These are phyloP conservation scores for Sporormia fimetaria DNA, from an alignment of 495 filamentous ascomycete species.

Conservation along the genomic window DNA sequence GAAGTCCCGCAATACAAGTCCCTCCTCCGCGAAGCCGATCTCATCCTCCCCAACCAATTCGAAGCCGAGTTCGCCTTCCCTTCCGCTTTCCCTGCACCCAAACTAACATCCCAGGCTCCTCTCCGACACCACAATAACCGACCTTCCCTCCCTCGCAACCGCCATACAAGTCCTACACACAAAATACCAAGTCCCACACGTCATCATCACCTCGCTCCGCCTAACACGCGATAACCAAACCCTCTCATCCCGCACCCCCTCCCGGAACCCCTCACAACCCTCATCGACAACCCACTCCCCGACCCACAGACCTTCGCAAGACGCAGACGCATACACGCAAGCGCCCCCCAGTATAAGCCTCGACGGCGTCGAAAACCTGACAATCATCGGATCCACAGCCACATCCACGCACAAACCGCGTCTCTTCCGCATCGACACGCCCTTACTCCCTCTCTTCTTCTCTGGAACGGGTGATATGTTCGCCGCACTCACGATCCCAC, in stretches of 20 bases:
- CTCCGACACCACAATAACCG: slow-evolving; percentile 69
- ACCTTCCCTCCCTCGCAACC: slow-evolving; percentile 54
- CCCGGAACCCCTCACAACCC: slow-evolving; percentile 32
- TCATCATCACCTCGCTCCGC: slow-evolving; percentile 81
- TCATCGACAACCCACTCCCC: slow-evolving; percentile 5
- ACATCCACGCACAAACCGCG: slow-evolving; percentile 51
- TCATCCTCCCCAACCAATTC: slow-evolving; percentile 94
- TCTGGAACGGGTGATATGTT: slow-evolving; percentile 98
- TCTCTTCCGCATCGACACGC: slow-evolving; percentile 72
- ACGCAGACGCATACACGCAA: not conserved
- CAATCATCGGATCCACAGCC: slow-evolving; percentile 67
- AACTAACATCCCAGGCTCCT: slow-evolving; percentile 47
- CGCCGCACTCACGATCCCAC: slow-evolving; percentile 74
- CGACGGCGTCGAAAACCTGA: slow-evolving; percentile 39
- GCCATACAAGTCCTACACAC: slow-evolving; percentile 70
- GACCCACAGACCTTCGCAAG: slow-evolving; percentile 2
- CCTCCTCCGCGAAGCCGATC: slow-evolving; percentile 65
- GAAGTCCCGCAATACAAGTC: slow-evolving; percentile 84
- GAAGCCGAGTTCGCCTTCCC: slow-evolving; percentile 66
- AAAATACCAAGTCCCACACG: slow-evolving; percentile 68
- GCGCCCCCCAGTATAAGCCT: slow-evolving; percentile 3
- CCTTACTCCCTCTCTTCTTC: slow-evolving; percentile 83
- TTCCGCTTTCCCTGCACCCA: slow-evolving; percentile 8
- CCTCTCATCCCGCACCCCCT: slow-evolving; percentile 29
- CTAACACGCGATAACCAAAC: slow-evolving; percentile 32